phyloP scores from a whole-genome alignment of 129 eudicot genomes.

The Flaveria linearis region DNA sequence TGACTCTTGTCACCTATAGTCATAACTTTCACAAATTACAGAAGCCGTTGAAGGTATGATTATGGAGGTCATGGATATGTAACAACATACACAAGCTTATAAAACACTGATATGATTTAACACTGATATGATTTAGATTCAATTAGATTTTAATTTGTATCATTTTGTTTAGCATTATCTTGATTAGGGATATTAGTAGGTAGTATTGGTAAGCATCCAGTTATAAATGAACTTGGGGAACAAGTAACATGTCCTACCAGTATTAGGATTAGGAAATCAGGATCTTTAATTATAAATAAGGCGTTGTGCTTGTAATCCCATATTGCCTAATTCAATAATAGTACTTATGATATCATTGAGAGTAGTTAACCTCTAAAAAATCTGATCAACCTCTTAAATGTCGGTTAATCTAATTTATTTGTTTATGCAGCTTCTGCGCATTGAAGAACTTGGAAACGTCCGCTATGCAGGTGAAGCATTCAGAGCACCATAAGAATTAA shows the following conservation, averaged over 20 bases:
- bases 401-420: neutral
- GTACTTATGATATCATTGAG: neutral
- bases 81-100: neutral
- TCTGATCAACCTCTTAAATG: neutral
- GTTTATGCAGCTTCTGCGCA: slow-evolving; percentile 77
- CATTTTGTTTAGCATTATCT: neutral
- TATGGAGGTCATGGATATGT: neutral
- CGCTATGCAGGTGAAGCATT: slow-evolving; percentile 97
- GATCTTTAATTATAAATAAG: neutral
- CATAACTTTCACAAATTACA: neutral
- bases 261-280: neutral
- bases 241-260: neutral
- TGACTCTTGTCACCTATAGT: neutral
- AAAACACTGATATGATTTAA: neutral
- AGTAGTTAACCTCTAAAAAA: neutral
- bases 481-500: slow-evolving; percentile 57
- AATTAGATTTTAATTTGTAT: neutral
- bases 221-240: neutral
- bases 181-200: neutral
- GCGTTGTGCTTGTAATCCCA: neutral
- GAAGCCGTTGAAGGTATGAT: neutral
- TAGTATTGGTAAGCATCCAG: neutral
- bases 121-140: neutral
- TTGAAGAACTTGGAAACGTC: slow-evolving; percentile 93
- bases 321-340: neutral